Evolutionary conservation across 345 rosid species (phyloP), one percentile per base, ranked within the genome.

Genomic region (Camelina neglecta): DNA sequence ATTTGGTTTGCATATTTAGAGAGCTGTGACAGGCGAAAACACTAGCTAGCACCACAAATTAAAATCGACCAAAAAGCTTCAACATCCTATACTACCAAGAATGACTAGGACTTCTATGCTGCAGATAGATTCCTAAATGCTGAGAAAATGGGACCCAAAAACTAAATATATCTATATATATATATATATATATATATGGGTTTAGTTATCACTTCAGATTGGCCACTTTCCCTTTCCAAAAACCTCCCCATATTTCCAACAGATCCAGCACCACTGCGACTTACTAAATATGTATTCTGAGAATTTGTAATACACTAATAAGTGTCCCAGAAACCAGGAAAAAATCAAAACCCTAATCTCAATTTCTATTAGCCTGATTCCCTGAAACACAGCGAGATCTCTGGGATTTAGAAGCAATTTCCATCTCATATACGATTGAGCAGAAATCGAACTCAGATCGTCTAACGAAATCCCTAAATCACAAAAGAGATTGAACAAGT

Each of bases 301-400:
- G 36, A 60, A 29, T 20, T 42, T 56, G 18, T 24, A 11, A 69
- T 29, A 44, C 20, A 47, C 18, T 18, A 18, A 7, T 15, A 67
- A 67, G 18, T 47, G 29, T 23, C 33, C 11, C 10, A 45, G 18
- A 55, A 56, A 18, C 65, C 62, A 29, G 44, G 8, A 47, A 55
- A 33, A 53, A 53, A 7, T 2, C 1, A 11, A 58, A 75, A 67
- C 42, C 73, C 73, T 67, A 75, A 75, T 24, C 23, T 48, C 3
- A 26, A 54, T 9, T 57, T 71, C 53, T 29, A 62, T 5, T 39
- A 61, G 18, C 24, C 8, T 21, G 18, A 60, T 38, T 51, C 3
- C 60, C 26, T 47, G 24, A 33, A 39, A 67, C 2, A 24, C 47
- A 65, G 65, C n/a, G 26, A 65, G 72, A 75, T 75, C 78, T 57